phyloP scores from a whole-genome alignment of 2,329 filamentous ascomycete genomes.

The Xylaria sp. region DNA sequence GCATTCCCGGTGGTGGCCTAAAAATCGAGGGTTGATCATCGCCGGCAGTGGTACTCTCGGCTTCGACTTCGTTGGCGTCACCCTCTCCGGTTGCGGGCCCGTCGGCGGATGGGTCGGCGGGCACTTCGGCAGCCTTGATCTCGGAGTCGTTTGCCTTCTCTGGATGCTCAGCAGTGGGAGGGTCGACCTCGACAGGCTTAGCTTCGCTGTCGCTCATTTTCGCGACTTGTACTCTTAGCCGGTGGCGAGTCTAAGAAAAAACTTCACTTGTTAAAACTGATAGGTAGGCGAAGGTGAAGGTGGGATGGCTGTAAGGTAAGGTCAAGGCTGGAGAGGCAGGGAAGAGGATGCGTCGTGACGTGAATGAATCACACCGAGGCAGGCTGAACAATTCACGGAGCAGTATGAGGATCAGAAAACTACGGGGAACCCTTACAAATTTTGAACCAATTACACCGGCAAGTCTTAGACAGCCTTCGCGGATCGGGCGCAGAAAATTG shows the following conservation, averaged over 20 bases:
- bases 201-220: constrained; percentile 43
- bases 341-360: constrained; percentile 9
- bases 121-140: constrained; percentile 7
- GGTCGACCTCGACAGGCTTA: constrained; percentile 44
- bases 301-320: not conserved
- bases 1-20: constrained; percentile 42
- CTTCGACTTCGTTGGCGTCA: constrained; percentile 26
- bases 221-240: constrained; percentile 8
- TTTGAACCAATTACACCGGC: not conserved
- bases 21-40: constrained; percentile 28
- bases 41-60: constrained; percentile 36
- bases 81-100: constrained; percentile 33
- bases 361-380: constrained; percentile 10
- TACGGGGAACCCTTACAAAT: constrained; percentile 3
- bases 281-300: not conserved
- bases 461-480: not conserved
- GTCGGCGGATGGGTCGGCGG: constrained; percentile 7
- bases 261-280: not conserved
- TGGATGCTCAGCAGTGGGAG: constrained; percentile 19
- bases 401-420: not conserved
- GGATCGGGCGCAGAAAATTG: not conserved
- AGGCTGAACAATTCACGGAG: not conserved
- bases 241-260: not conserved
- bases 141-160: constrained; percentile 14
- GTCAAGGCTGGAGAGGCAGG: constrained; percentile 13